Evolutionary conservation across 2,329 filamentous ascomycete genomes (phyloP).

Genomic region (Diaporthe destruens): DNA sequence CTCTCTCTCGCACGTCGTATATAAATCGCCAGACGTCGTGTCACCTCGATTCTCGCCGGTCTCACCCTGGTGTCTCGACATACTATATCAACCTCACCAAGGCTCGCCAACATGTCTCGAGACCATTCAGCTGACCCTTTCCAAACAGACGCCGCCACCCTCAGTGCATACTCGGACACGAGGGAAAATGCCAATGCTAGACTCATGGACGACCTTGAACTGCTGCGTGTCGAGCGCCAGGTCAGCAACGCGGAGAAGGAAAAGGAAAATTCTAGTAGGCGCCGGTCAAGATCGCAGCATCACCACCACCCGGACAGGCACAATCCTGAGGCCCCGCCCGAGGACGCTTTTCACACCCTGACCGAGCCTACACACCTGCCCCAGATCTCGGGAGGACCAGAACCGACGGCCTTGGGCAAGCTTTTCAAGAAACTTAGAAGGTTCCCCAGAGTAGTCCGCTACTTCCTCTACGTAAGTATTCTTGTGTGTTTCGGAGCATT

Average conservation of each 20-base stretch:
- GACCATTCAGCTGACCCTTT: constrained; percentile 31
- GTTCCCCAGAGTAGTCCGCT: constrained; percentile 64
- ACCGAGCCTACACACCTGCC: constrained; percentile 42
- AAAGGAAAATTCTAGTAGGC: constrained; percentile 39
- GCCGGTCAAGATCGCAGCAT: constrained; percentile 45
- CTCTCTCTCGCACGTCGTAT: constrained; percentile 13
- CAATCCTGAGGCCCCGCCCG: constrained; percentile 53
- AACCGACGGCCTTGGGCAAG: constrained; percentile 48
- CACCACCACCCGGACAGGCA: constrained; percentile 48
- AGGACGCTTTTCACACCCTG: constrained; percentile 62
- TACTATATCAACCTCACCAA: constrained; percentile 25
- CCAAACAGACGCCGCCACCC: constrained; percentile 37
- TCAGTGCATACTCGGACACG: constrained; percentile 44
- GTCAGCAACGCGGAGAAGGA: constrained; percentile 60
- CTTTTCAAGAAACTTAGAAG: constrained; percentile 61
- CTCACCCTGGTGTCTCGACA: constrained; percentile 2
- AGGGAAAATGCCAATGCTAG: constrained; percentile 52
- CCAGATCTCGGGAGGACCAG: constrained; percentile 33
- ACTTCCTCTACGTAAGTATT: constrained; percentile 58
- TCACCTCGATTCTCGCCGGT: constrained; percentile 24
- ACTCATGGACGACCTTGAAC: constrained; percentile 62
- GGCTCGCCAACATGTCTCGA: constrained; percentile 34
- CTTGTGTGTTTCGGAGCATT: background rate
- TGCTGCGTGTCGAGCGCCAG: constrained; percentile 61
- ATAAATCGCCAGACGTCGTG: constrained; percentile 22